Evolutionary conservation across 2,329 filamentous ascomycete species (phyloP), one percentile per base, ranked within the genome.

Genomic region (Clarireedia homoeocarpa): DNA sequence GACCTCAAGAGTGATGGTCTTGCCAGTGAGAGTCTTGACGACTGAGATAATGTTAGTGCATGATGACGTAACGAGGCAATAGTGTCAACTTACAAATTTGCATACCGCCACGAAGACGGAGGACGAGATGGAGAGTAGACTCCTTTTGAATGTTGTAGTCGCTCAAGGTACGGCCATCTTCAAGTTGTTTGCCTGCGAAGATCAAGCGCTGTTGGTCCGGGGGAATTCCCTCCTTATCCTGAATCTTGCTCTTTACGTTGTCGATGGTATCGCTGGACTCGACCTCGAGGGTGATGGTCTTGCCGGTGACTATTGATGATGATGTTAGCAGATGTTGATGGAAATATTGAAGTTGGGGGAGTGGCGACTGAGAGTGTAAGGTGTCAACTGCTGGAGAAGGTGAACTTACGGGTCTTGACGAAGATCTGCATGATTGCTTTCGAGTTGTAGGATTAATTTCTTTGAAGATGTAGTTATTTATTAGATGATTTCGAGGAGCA

Each of bases 101-200:
- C 85, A 88, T 89, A 73, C 87, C 87, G 79, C 87, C 87, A 74
- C 88, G 86, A 6, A 92, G 83, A 70, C 88, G 85, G 24, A 92
- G 84, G 48, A 92, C 88, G 55, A 92, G 71, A 71, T 92, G 88
- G 1, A 92, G 79, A 0, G 89, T 92, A 0, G 84, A 88, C 70
- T 92, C 89, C 76, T 92, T 92, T 73, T 97, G 92, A 47, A 96
- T 96, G 77, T 96, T 96, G 83, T 96, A 96, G 71, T 96, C 30
- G 30, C 30, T 34, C 30, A 34, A 34, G 30, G 30, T 34, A 9
- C 30, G 30, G 12, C 30, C 30, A 12, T 34, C 30, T 34, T 34
- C 30, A 34, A 34, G 30, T 12, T 34, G 30, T 12, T 34, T 34
- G 30, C 30, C 30, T 34, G 30, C 30, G 30, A 34, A 34, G 30